phyloP scores from a whole-genome alignment of 2,329 filamentous ascomycete species.

The Ambrosiella cleistominuta region DNA sequence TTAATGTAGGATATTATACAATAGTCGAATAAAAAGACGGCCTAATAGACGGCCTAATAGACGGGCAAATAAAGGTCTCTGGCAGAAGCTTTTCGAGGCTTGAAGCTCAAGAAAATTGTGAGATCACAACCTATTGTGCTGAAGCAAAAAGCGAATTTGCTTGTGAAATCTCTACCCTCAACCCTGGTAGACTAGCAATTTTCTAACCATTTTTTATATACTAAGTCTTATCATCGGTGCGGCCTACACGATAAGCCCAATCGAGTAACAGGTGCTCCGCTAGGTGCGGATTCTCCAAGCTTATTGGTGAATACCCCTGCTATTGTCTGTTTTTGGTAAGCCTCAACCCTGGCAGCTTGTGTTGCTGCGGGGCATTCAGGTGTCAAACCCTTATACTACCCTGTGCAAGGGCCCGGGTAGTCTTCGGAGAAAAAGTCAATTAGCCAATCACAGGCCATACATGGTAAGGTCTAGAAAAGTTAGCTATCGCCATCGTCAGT shows the following conservation, averaged over 20 bases:
- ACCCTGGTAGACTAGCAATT: neutral
- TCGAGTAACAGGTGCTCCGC: neutral
- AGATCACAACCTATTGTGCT: neutral
- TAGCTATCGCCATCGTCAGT: conserved; percentile 6
- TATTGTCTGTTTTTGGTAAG: neutral
- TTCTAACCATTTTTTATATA: conserved; percentile 11
- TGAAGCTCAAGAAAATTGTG: neutral
- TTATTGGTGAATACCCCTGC: neutral
- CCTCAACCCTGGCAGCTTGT: neutral
- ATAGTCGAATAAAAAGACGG: neutral
- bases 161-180: conserved; percentile 10
- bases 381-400: neutral
- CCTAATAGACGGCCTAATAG: neutral
- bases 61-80: neutral
- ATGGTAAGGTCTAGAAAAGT: conserved; percentile 11
- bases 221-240: conserved; percentile 12
- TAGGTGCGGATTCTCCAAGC: neutral
- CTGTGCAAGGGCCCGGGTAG: neutral
- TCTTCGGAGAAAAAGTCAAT: conserved; percentile 9
- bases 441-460: conserved; percentile 7
- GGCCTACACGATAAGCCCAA: conserved; percentile 3
- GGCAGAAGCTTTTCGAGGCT: neutral
- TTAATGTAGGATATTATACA: neutral
- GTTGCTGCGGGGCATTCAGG: conserved; percentile 1
- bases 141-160: neutral